phyloP scores from a whole-genome alignment of 2,329 filamentous ascomycete species.

The Paramyrothecium sp. region DNA sequence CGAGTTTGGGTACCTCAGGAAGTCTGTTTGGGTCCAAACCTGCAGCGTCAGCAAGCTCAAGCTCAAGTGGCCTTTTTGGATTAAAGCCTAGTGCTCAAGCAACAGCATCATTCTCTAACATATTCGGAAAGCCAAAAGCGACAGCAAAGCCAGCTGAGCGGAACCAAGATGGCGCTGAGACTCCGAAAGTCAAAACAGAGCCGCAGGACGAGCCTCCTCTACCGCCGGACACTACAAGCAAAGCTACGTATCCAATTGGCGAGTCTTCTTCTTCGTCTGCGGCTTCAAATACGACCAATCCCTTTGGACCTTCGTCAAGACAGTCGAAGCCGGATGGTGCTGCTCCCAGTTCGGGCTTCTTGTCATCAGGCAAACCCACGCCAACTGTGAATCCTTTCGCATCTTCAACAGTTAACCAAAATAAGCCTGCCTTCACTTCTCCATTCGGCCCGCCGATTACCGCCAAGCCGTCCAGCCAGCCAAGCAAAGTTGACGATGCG shows the following conservation, averaged over 20 bases:
- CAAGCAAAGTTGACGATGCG: slow-evolving; percentile 20
- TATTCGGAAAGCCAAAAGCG: slow-evolving; percentile 20
- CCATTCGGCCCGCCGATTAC: slow-evolving; percentile 31
- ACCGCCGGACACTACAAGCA: slow-evolving; percentile 56
- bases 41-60: slow-evolving; percentile 18
- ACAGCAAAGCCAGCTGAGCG: slow-evolving; percentile 9
- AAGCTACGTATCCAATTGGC: slow-evolving; percentile 45
- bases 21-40: slow-evolving; percentile 26
- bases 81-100: slow-evolving; percentile 7
- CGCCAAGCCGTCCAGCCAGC: slow-evolving; percentile 17
- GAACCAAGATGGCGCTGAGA: slow-evolving; percentile 15
- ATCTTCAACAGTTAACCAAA: neutral
- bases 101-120: slow-evolving; percentile 11
- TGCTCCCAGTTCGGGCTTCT: slow-evolving; percentile 45
- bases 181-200: slow-evolving; percentile 34
- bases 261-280: slow-evolving; percentile 53
- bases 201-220: slow-evolving; percentile 38
- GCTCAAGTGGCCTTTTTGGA: slow-evolving; percentile 19
- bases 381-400: slow-evolving; percentile 4
- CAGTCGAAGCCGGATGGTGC: slow-evolving; percentile 22
- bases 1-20: slow-evolving; percentile 20
- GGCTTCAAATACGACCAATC: slow-evolving; percentile 32
- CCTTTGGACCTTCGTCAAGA: slow-evolving; percentile 21
- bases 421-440: slow-evolving; percentile 16
- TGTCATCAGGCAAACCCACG: slow-evolving; percentile 17